A percentile compares a stretch with the other conserved stretches of the same genome.
These are phyloP conservation scores for Thielaviopsis punctulata DNA, from an alignment of 2,329 filamentous ascomycete genomes.

Conservation along the genomic window DNA sequence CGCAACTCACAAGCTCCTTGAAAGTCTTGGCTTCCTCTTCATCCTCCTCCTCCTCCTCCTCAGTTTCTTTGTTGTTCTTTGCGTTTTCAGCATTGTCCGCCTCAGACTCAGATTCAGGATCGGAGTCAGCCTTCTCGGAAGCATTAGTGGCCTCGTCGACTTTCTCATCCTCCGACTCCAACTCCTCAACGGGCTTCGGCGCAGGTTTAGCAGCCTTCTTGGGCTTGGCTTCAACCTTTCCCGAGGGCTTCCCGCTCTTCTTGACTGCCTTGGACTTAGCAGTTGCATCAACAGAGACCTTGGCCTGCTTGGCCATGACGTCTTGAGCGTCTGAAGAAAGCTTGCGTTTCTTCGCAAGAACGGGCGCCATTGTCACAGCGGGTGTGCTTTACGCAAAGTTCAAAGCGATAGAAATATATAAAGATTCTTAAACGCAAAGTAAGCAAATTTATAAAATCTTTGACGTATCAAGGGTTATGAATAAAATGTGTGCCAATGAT, in stretches of 20 bases:
- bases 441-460: too few relatives aligned
- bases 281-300: slow-evolving; percentile 3
- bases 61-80: background rate
- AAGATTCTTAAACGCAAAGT: too few relatives aligned
- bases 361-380: background rate
- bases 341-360: slow-evolving; percentile 10
- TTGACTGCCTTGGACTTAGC: slow-evolving; percentile 3
- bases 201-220: slow-evolving; percentile 2
- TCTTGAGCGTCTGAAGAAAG: slow-evolving; percentile 6
- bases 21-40: slow-evolving; percentile 38
- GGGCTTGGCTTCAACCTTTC: slow-evolving; percentile 1
- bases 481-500: too few relatives aligned
- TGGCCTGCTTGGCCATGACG: slow-evolving; percentile 6
- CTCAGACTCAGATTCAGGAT: slow-evolving; percentile 10
- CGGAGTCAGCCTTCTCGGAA: slow-evolving; percentile 2
- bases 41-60: slow-evolving; percentile 16
- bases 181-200: slow-evolving; percentile 2
- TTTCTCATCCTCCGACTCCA: background rate
- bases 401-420: too few relatives aligned
- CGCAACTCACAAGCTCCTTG: slow-evolving; percentile 36
- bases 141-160: slow-evolving; percentile 3
- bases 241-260: background rate
- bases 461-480: too few relatives aligned
- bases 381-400: too few relatives aligned
- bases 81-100: background rate